A percentile compares a stretch with the other conserved stretches of the same genome.
Evolutionary conservation across 805 yeast species (phyloP).

Genomic region (Wickerhamiella bombiphila): DNA sequence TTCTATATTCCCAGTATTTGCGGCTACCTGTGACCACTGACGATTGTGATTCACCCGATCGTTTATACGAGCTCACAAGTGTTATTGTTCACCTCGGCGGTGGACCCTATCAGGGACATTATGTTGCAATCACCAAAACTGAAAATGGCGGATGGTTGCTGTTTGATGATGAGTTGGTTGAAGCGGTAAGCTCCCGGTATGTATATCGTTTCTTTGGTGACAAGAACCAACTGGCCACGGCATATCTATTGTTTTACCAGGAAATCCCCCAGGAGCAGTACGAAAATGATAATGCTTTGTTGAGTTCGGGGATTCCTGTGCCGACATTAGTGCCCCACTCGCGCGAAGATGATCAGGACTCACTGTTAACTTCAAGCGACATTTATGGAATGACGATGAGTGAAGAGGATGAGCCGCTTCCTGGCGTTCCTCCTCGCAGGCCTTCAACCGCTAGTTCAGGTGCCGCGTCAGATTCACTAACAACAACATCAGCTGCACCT

Average conservation of each 20-base stretch:
- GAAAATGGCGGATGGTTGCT: conserved; percentile 72
- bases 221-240: conserved; percentile 75
- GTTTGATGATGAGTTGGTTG: conserved; percentile 93
- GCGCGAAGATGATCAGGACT: neutral
- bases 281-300: neutral
- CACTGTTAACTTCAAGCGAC: neutral
- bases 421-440: neutral
- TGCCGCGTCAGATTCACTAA: neutral
- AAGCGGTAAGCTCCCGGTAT: conserved; percentile 65
- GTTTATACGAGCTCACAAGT: conserved; percentile 65
- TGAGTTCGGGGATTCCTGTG: neutral
- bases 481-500: neutral
- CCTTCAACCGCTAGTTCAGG: neutral
- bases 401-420: conserved; percentile 1
- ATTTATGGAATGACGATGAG: neutral
- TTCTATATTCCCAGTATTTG: conserved; percentile 62
- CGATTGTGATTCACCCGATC: conserved; percentile 35
- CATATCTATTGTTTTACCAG: conserved; percentile 75
- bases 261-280: conserved; percentile 26
- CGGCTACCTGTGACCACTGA: conserved; percentile 52
- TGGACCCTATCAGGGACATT: conserved; percentile 96
- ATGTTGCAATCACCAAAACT: conserved; percentile 73
- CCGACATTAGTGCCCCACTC: neutral
- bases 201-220: conserved; percentile 82
- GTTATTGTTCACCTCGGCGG: conserved; percentile 93